Evolutionary conservation across 2,329 filamentous ascomycete genomes (phyloP), one percentile per base, ranked within the genome.

Genomic region (Apiospora phragmitis): DNA sequence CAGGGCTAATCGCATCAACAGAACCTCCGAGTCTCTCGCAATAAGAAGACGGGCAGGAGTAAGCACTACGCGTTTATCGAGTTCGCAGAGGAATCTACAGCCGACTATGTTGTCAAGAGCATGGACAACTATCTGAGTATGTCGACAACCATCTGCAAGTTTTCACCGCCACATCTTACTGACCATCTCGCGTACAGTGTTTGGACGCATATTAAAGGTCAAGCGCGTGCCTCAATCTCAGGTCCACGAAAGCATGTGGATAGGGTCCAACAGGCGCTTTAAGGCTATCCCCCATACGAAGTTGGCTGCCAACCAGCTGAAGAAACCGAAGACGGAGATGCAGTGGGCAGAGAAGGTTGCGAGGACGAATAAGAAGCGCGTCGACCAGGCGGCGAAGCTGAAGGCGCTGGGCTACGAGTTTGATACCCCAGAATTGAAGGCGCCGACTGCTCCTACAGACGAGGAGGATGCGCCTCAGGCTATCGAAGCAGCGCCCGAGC

Each of bases 11-110:
- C 38, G 24, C 12, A 21, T 18, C n/a, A 38, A n/a, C 55, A 62
- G 41, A 68, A 49, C 42, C 67, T 69, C 35, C 26, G 67, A 42
- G 87, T 99, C 62, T 96, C 94, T 38, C 92, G 96, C 77, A 98
- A 97, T 87, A 94, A 93, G 83, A 92, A 92, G 81, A 98, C 95
- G 1, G 96, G 96, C 70, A 90, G 90, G 71, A 94, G 93, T 80
- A 97, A 96, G 85, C 96, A 98, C 85, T 97, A 93, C 79, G 96
- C 94, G 42, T 99, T 98, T 81, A 88, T 99, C 78, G 94, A 99
- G 83, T 99, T 99, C 78, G 84, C 87, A 43, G 91, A 94, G 70
- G 93, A 94, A 67, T 83, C 82, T 74, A 89, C 88, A n/a, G 95
- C 96, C 49, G 92, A 94, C 77, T 94, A 98, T 76, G 95, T 97